These are phyloP conservation scores for Gossypium trilobum DNA, from an alignment of 441 rosid genomes.

Conservation along the genomic window DNA sequence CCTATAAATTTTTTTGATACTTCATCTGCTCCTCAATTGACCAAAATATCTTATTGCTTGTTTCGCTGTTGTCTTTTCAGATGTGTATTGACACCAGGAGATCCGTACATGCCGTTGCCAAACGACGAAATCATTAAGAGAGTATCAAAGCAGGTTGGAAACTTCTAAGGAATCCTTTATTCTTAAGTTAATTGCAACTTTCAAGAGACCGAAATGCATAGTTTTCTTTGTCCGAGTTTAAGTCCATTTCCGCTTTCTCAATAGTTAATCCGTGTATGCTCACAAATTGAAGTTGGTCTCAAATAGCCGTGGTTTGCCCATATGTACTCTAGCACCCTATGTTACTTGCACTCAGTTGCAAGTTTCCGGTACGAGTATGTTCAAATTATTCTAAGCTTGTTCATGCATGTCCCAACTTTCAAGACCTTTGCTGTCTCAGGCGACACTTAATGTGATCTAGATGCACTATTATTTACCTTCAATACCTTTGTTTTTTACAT, in stretches of 20 bases:
- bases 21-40: not conserved
- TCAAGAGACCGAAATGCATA: not conserved
- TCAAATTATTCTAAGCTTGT: too few species aligned
- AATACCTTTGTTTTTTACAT: not conserved
- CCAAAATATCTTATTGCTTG: not conserved
- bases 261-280: not conserved
- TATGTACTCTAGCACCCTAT: not conserved
- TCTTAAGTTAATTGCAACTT: constrained; percentile 5
- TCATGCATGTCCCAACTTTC: too few species aligned
- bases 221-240: not conserved
- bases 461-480: not conserved
- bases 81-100: constrained; percentile 90
- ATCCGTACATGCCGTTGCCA: constrained; percentile 84
- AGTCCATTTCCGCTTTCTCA: not conserved
- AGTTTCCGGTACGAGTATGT: too few species aligned
- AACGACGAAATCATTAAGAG: constrained; percentile 77
- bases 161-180: constrained; percentile 3
- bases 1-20: not conserved
- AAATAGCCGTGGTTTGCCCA: not conserved
- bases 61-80: constrained; percentile 30
- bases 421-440: not conserved
- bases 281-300: not conserved
- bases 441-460: not conserved
- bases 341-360: not conserved
- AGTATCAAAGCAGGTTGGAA: constrained; percentile 70